phyloP scores from a whole-genome alignment of 2,329 filamentous ascomycete genomes.

The Coniochaeta prunicola region DNA sequence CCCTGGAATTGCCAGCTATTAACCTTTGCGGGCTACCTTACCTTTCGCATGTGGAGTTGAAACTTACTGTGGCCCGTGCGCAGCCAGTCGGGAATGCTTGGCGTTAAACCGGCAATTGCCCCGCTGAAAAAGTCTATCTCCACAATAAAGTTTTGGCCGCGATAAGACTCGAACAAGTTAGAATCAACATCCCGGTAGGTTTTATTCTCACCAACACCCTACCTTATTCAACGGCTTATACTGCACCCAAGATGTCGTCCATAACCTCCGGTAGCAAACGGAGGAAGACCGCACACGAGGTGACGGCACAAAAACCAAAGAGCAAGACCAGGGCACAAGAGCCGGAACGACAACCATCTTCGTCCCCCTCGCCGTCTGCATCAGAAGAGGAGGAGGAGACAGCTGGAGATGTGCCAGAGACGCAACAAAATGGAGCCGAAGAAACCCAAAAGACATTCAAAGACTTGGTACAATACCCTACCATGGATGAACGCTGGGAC shows the following conservation, averaged over 20 bases:
- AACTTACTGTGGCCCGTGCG: not conserved
- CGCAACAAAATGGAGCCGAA: not conserved
- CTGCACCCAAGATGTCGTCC: not conserved
- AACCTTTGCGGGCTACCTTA: not conserved
- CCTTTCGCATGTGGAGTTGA: not conserved
- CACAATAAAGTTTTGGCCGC: not conserved
- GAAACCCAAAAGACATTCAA: conserved; percentile 50
- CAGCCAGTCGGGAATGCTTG: too few species aligned
- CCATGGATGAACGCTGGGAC: not conserved
- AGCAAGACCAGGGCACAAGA: not conserved
- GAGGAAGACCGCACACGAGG: not conserved
- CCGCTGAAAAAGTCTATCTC: not conserved
- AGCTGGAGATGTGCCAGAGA: not conserved
- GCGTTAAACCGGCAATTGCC: not conserved
- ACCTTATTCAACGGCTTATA: not conserved
- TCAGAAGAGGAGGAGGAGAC: not conserved
- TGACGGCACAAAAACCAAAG: not conserved
- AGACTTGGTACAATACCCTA: conserved; percentile 41
- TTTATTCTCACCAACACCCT: not conserved
- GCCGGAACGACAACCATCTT: not conserved
- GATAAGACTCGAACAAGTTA: not conserved
- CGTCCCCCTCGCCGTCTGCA: not conserved
- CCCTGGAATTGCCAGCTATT: not conserved
- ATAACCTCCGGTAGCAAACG: not conserved
- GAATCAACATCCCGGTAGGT: not conserved